Percentiles rank a stretch among this genome's conserved stretches.
Evolutionary conservation across 192 early-diverging fungal species (phyloP).

Genomic region (Umbelopsis sp.): DNA sequence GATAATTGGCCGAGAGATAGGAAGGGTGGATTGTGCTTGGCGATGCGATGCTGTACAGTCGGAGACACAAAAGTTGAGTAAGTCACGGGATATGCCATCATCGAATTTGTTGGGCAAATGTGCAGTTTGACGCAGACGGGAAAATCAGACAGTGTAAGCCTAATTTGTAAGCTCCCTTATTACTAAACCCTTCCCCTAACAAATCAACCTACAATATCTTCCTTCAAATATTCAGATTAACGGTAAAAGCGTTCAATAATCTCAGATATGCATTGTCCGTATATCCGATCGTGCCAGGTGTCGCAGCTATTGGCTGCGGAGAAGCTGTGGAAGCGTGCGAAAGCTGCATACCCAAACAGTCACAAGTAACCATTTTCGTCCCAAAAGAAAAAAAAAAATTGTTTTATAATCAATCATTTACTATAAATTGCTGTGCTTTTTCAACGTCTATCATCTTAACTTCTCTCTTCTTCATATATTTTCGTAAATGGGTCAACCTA

Average conservation of each 20-base stretch:
- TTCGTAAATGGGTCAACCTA: slow-evolving; percentile 14
- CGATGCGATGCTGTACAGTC: background rate
- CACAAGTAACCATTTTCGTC: background rate
- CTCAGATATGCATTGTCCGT: too few species aligned
- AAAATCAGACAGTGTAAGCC: background rate
- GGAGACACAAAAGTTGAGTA: background rate
- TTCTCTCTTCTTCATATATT: background rate
- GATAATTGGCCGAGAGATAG: background rate
- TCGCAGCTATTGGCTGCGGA: background rate
- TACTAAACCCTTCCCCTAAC: background rate
- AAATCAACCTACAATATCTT: too few species aligned
- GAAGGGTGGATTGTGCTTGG: background rate
- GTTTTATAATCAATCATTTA: background rate
- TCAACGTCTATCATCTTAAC: background rate
- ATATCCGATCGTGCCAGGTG: background rate
- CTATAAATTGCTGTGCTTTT: background rate
- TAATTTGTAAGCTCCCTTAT: background rate
- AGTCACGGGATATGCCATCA: slow-evolving; percentile 17
- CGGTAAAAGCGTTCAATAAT: too few species aligned
- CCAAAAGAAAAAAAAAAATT: background rate
- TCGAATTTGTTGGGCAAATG: background rate
- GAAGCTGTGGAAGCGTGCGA: slow-evolving; percentile 4
- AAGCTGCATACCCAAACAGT: slow-evolving; percentile 3
- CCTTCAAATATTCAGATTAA: too few species aligned
- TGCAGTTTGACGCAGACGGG: background rate